Evolutionary conservation across 2,329 filamentous ascomycete species (phyloP).

Genomic region (Colletotrichum gigasporum): DNA sequence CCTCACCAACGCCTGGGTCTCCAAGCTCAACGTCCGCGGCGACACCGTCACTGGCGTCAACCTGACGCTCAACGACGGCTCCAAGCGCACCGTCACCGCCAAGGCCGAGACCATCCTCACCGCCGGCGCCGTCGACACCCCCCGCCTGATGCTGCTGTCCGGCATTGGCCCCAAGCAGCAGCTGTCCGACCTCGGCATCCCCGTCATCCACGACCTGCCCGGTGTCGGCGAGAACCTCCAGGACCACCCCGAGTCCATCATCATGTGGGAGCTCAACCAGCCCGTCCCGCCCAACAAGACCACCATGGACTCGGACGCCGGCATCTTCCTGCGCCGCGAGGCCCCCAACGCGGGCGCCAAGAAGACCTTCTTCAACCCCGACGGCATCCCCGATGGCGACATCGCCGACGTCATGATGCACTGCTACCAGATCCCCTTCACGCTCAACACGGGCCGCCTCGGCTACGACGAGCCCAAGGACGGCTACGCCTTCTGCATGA

Average conservation of each 20-base stretch:
- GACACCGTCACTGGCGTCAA: constrained; percentile 79
- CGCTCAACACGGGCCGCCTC: constrained; percentile 82
- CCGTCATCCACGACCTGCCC: constrained; percentile 65
- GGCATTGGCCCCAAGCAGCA: constrained; percentile 65
- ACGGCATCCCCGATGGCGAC: constrained; percentile 70
- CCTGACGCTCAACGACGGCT: constrained; percentile 66
- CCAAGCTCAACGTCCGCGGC: constrained; percentile 77
- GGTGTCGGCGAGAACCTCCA: constrained; percentile 70
- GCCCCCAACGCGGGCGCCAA: constrained; percentile 71
- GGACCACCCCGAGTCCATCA: constrained; percentile 67
- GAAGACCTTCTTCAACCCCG: constrained; percentile 56
- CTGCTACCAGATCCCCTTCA: constrained; percentile 95
- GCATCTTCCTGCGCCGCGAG: constrained; percentile 87
- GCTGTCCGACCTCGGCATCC: constrained; percentile 62
- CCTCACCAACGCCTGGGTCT: constrained; percentile 89
- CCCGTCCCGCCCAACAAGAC: constrained; percentile 79
- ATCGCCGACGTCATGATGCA: constrained; percentile 95
- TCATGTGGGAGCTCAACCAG: constrained; percentile 81
- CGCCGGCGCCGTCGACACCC: constrained; percentile 84
- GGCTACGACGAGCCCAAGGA: constrained; percentile 73
- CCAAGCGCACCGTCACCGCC: constrained; percentile 62
- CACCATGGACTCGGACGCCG: constrained; percentile 90
- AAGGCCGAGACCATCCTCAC: constrained; percentile 77
- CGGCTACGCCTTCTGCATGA: constrained; percentile 91
- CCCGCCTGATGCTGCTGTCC: constrained; percentile 69